Evolutionary conservation across 495 filamentous ascomycete genomes (phyloP).

Genomic region (Podospora pseudopauciseta): DNA sequence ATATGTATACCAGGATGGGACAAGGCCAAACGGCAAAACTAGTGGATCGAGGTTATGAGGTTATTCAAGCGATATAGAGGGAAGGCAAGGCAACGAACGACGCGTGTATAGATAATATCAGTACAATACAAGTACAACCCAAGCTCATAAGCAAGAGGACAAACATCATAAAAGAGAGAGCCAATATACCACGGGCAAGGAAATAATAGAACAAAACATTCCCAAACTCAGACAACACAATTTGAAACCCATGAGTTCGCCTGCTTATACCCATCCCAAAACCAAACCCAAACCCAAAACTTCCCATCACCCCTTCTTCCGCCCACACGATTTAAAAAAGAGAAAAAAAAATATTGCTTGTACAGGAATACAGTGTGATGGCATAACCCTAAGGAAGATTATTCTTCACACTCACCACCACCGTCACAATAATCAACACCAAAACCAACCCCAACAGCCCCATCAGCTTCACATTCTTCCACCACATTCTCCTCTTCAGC

Average conservation of each 20-base stretch:
- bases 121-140: neutral
- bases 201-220: conserved; percentile 4
- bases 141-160: conserved; percentile 5
- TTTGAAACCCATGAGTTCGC: neutral
- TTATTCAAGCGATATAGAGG: neutral
- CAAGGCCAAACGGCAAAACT: conserved; percentile 19
- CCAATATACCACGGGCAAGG: neutral
- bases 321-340: too few relatives aligned
- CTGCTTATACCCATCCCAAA: neutral
- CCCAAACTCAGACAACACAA: neutral
- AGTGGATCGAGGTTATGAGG: conserved; percentile 41
- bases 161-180: neutral
- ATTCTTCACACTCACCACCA: conserved; percentile 44
- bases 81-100: neutral
- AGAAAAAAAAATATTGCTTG: too few relatives aligned
- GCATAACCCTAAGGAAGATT: conserved; percentile 6
- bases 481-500: conserved; percentile 94
- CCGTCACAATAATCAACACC: conserved; percentile 65
- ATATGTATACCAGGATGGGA: conserved; percentile 49
- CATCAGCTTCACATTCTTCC: conserved; percentile 98
- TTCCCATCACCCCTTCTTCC: too few relatives aligned
- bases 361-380: too few relatives aligned
- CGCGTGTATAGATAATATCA: neutral
- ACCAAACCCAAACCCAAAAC: too few relatives aligned
- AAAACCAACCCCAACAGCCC: conserved; percentile 75